phyloP scores from a whole-genome alignment of 768 basidiomycete genomes.

The Suillus hirtellus region DNA sequence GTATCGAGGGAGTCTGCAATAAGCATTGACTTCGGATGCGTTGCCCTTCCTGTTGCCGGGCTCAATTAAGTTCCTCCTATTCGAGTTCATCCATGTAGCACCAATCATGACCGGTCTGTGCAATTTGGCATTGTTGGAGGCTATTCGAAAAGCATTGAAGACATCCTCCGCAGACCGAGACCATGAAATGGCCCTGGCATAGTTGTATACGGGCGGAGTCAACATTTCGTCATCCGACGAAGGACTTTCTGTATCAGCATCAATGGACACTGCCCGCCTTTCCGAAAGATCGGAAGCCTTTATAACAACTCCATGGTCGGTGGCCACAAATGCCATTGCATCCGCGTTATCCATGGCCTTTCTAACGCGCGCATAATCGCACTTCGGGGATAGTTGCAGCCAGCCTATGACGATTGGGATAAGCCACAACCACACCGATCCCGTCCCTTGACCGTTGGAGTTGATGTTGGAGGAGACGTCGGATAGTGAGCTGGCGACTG shows the following conservation, averaged over 20 bases:
- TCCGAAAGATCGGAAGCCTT: slow-evolving; percentile 6
- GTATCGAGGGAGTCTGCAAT: slow-evolving; percentile 15
- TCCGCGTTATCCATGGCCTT: slow-evolving; percentile 34
- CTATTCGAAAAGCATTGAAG: slow-evolving; percentile 2
- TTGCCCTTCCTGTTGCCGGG: slow-evolving; percentile 13
- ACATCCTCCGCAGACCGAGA: slow-evolving; percentile 13
- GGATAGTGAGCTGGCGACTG: slow-evolving; percentile 33
- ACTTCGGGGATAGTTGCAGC: slow-evolving; percentile 42
- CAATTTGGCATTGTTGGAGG: slow-evolving; percentile 13
- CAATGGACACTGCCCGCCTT: slow-evolving; percentile 7
- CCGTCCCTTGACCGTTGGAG: slow-evolving; percentile 39
- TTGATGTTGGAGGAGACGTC: slow-evolving; percentile 24
- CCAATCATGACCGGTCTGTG: slow-evolving; percentile 12
- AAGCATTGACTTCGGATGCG: slow-evolving; percentile 14
- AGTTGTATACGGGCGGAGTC: slow-evolving; percentile 28
- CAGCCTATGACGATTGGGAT: slow-evolving; percentile 42
- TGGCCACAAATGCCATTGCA: slow-evolving; percentile 25
- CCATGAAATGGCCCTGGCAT: slow-evolving; percentile 26
- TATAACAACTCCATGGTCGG: slow-evolving; percentile 2
- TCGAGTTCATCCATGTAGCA: slow-evolving; percentile 7
- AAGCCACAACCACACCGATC: slow-evolving; percentile 46
- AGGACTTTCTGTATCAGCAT: not conserved
- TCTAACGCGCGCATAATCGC: slow-evolving; percentile 33
- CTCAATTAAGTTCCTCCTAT: slow-evolving; percentile 5
- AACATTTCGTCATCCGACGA: slow-evolving; percentile 26